These are phyloP conservation scores for Trichoderma sp. DNA, from an alignment of 2,329 filamentous ascomycete genomes.

Conservation along the genomic window DNA sequence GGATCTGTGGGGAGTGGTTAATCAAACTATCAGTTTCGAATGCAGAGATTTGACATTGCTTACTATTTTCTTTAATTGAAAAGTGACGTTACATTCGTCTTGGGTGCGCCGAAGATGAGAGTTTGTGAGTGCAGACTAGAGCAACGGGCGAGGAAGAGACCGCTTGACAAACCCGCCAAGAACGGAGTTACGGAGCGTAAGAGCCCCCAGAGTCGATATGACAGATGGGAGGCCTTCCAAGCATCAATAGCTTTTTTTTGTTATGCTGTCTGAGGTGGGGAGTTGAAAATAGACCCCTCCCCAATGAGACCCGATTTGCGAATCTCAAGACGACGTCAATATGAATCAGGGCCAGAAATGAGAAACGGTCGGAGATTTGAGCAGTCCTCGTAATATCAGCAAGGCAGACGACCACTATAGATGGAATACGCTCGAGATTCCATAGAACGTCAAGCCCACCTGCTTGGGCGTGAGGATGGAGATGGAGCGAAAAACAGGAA, in stretches of 20 bases:
- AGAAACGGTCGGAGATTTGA: neutral
- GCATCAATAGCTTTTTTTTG: neutral
- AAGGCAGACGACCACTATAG: neutral
- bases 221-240: slow-evolving; percentile 9
- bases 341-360: neutral
- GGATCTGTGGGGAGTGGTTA: slow-evolving; percentile 6
- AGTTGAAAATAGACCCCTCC: neutral
- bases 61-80: neutral
- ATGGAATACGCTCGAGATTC: neutral
- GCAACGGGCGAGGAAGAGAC: neutral
- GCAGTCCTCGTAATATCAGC: neutral
- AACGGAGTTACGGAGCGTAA: neutral
- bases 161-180: neutral
- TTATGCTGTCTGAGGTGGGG: neutral
- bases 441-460: neutral
- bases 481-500: neutral
- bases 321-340: slow-evolving; percentile 10
- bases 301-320: slow-evolving; percentile 19
- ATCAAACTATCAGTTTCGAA: slow-evolving; percentile 1
- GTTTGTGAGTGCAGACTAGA: neutral
- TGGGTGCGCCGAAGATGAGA: neutral
- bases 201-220: neutral
- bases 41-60: neutral
- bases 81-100: neutral
- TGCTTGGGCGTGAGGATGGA: neutral